Conservation (phyloP, 495 filamentous ascomycete genomes). For the Tuber microsphaerosporum region DNA sequence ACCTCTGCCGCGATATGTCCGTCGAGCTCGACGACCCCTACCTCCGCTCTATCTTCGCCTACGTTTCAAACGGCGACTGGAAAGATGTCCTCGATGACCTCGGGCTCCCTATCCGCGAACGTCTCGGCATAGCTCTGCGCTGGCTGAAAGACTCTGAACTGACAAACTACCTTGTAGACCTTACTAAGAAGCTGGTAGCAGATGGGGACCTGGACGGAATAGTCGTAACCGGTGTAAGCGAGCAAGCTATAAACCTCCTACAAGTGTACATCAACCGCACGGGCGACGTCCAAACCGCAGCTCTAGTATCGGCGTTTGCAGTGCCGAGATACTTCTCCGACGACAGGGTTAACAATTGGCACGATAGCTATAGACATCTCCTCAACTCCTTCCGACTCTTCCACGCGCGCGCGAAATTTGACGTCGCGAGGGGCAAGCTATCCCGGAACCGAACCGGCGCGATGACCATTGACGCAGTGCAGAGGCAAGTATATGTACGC, state of each 20-base stretch:
- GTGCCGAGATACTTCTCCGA: conserved; percentile 76
- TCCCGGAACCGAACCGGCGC: conserved; percentile 55
- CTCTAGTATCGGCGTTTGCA: conserved; percentile 72
- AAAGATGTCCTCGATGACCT: conserved; percentile 68
- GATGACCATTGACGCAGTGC: conserved; percentile 57
- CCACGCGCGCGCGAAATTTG: conserved; percentile 58
- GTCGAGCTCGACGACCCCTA: conserved; percentile 72
- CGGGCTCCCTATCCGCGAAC: conserved; percentile 75
- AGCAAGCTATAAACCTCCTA: conserved; percentile 71
- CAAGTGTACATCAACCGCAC: conserved; percentile 81
- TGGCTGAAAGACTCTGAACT: conserved; percentile 75
- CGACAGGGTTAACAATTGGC: conserved; percentile 68
- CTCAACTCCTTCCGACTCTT: conserved; percentile 70
- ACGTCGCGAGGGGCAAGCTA: conserved; percentile 54
- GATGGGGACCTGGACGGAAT: conserved; percentile 84
- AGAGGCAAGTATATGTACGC: conserved; percentile 69
- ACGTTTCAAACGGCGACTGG: conserved; percentile 85
- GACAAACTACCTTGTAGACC: conserved; percentile 59
- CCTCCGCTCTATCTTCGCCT: conserved; percentile 81
- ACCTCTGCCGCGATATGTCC: conserved; percentile 50
- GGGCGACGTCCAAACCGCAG: conserved; percentile 81
- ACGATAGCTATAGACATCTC: conserved; percentile 66
- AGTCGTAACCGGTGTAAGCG: conserved; percentile 75
- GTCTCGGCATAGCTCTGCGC: conserved; percentile 75
- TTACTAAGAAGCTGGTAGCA: conserved; percentile 56